Evolutionary conservation across 495 filamentous ascomycete genomes (phyloP).

Genomic region (Baudoinia panamericana): DNA sequence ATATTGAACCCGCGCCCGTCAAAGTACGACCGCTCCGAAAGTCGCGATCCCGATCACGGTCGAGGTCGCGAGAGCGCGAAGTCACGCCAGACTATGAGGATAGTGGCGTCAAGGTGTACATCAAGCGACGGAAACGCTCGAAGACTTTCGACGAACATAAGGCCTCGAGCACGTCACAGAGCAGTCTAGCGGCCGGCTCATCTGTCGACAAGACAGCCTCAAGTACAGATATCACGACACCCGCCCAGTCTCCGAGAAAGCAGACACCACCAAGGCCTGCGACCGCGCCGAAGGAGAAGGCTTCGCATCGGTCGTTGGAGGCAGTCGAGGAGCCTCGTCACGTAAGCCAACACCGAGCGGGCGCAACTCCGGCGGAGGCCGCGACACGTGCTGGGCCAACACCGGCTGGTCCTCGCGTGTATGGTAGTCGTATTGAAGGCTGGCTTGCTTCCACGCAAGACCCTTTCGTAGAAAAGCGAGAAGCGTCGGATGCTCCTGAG

Average conservation of each 20-base stretch:
- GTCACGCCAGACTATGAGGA: slow-evolving; percentile 16
- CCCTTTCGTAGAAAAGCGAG: slow-evolving; percentile 24
- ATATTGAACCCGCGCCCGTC: slow-evolving; percentile 1
- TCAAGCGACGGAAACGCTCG: slow-evolving; percentile 16
- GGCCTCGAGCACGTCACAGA: slow-evolving; percentile 9
- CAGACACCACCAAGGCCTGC: neutral
- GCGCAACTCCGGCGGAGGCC: too few species aligned
- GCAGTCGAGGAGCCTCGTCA: neutral
- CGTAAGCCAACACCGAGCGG: too few species aligned
- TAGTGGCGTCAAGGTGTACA: slow-evolving; percentile 20
- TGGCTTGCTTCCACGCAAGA: slow-evolving; percentile 27
- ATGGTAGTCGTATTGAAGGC: slow-evolving; percentile 28
- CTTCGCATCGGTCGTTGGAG: neutral
- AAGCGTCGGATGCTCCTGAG: slow-evolving; percentile 10
- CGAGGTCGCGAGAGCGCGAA: slow-evolving; percentile 8
- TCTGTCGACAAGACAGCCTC: slow-evolving; percentile 5
- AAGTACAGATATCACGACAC: slow-evolving; percentile 13
- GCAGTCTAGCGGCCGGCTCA: slow-evolving; percentile 12
- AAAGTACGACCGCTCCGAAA: slow-evolving; percentile 7
- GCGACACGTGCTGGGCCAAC: too few species aligned
- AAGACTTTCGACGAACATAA: slow-evolving; percentile 5
- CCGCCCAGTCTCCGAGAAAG: slow-evolving; percentile 8
- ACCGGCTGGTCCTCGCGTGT: slow-evolving; percentile 6
- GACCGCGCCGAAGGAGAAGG: slow-evolving; percentile 8
- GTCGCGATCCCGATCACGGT: slow-evolving; percentile 1